Evolutionary conservation across 805 yeast genomes (phyloP).

Genomic region (Citeromyces nyonsensis): DNA sequence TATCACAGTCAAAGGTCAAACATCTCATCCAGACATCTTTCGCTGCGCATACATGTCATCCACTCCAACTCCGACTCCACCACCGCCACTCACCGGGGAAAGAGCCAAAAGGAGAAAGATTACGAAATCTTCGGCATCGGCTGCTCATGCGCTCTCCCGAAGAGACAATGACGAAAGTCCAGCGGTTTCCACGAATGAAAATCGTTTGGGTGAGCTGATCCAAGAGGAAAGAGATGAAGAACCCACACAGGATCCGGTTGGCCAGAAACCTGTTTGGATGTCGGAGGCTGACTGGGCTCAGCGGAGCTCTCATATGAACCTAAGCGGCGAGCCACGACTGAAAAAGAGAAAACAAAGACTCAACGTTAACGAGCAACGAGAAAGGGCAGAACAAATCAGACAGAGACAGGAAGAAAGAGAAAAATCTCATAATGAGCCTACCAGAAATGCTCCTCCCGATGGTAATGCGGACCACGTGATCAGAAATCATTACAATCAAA

Average conservation of each 20-base stretch:
- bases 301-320: slow-evolving; percentile 6
- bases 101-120: no score
- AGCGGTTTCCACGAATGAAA: no score
- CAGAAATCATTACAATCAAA: slow-evolving; percentile 71
- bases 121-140: no score
- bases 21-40: no score
- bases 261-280: slow-evolving; percentile 17
- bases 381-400: slow-evolving; percentile 11
- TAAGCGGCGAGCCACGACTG: slow-evolving; percentile 4
- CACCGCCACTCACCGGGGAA: no score
- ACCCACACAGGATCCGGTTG: background rate
- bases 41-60: no score
- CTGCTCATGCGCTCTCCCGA: no score
- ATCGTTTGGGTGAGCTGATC: no score
- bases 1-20: no score
- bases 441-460: slow-evolving; percentile 9
- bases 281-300: slow-evolving; percentile 11
- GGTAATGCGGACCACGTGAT: slow-evolving; percentile 44
- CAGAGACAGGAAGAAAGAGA: slow-evolving; percentile 15
- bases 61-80: no score
- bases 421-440: slow-evolving; percentile 7
- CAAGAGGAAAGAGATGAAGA: background rate
- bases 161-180: no score
- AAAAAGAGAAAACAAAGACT: slow-evolving; percentile 14
- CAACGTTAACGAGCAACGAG: slow-evolving; percentile 6